Evolutionary conservation across 2,329 filamentous ascomycete genomes (phyloP).

Genomic region (Hymenoscyphus scutula): DNA sequence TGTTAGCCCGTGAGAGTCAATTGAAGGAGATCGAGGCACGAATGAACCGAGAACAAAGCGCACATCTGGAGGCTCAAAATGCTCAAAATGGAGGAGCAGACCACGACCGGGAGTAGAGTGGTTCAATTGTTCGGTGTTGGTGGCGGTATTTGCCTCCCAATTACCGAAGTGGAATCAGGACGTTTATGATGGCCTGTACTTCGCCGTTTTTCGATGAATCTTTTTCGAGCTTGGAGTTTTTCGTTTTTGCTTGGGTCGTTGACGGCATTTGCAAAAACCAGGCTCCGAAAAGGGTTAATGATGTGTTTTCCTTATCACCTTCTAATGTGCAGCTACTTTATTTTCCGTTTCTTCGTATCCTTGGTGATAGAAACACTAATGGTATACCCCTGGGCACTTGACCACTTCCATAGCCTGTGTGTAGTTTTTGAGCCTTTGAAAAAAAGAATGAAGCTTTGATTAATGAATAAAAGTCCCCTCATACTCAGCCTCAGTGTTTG

Average conservation of each 20-base stretch:
- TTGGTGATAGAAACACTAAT: conserved; percentile 24
- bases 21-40: conserved; percentile 97
- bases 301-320: conserved; percentile 38
- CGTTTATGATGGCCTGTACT: conserved; percentile 20
- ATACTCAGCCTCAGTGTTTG: background rate
- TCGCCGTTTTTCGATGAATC: conserved; percentile 24
- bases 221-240: conserved; percentile 29
- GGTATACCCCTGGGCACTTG: conserved; percentile 22
- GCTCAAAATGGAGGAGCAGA: conserved; percentile 22
- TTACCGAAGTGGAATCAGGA: conserved; percentile 16
- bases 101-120: conserved; percentile 26
- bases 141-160: conserved; percentile 6
- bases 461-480: background rate
- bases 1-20: conserved; percentile 95
- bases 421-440: conserved; percentile 20
- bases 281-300: conserved; percentile 36
- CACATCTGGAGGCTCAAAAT: conserved; percentile 41
- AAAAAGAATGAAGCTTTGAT: conserved; percentile 14
- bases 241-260: conserved; percentile 35
- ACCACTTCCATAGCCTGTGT: conserved; percentile 21
- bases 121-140: conserved; percentile 22
- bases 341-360: conserved; percentile 28
- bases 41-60: conserved; percentile 83
- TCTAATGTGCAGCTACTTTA: conserved; percentile 37
- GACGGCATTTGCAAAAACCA: conserved; percentile 36